Evolutionary conservation across 805 yeast species (phyloP).

Genomic region (Tetrapisispora arboricola): DNA sequence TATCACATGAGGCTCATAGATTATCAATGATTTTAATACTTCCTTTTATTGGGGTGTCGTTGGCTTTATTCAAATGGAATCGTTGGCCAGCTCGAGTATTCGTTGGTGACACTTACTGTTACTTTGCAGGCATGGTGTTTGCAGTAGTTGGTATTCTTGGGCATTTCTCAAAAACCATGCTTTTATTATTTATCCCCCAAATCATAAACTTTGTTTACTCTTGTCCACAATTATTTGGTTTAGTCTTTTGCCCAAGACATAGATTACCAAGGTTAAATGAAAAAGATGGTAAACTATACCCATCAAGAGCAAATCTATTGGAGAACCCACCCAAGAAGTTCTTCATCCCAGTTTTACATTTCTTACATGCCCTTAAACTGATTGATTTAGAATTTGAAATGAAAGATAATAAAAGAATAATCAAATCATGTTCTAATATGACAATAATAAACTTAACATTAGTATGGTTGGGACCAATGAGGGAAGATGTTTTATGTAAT

Average conservation of each 20-base stretch:
- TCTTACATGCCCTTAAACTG: slow-evolving; percentile 41
- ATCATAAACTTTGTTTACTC: slow-evolving; percentile 83
- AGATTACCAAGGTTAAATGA: slow-evolving; percentile 72
- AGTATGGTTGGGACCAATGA: slow-evolving; percentile 83
- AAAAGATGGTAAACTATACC: slow-evolving; percentile 62
- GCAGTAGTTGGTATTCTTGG: slow-evolving; percentile 95
- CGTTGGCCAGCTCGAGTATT: slow-evolving; percentile 89
- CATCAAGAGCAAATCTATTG: slow-evolving; percentile 46
- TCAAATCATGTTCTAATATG: slow-evolving; percentile 56
- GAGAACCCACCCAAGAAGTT: slow-evolving; percentile 27
- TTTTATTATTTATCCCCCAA: slow-evolving; percentile 83
- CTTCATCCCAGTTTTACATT: slow-evolving; percentile 29
- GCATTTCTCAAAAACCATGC: slow-evolving; percentile 87
- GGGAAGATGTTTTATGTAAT: slow-evolving; percentile 68
- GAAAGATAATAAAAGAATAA: slow-evolving; percentile 15
- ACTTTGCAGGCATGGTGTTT: slow-evolving; percentile 97
- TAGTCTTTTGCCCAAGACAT: slow-evolving; percentile 93
- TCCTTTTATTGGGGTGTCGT: slow-evolving; percentile 80
- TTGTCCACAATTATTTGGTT: slow-evolving; percentile 77
- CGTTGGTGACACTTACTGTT: slow-evolving; percentile 97
- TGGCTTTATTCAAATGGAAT: slow-evolving; percentile 66
- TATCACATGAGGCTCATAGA: slow-evolving; percentile 72
- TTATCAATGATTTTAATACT: slow-evolving; percentile 69
- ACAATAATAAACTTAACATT: slow-evolving; percentile 76
- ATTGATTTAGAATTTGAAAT: slow-evolving; percentile 35